phyloP scores from a whole-genome alignment of 768 basidiomycete genomes.

The Strobilomyces echinocephalus region DNA sequence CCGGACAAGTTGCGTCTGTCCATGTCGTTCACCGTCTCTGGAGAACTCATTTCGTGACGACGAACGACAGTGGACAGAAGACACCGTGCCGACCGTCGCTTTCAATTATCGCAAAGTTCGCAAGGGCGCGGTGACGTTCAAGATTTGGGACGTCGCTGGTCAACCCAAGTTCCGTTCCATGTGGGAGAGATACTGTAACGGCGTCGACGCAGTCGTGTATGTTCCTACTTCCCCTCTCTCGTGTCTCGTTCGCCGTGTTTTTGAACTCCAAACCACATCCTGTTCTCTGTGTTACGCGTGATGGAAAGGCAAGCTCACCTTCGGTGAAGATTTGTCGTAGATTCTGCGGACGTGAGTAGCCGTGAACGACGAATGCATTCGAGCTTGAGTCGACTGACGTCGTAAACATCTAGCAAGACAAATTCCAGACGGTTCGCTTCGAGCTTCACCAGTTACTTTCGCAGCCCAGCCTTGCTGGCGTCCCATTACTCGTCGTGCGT shows the following conservation, averaged over 20 bases:
- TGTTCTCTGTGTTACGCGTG: not conserved
- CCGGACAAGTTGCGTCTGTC: conserved; percentile 54
- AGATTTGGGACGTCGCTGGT: conserved; percentile 95
- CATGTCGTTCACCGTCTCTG: not conserved
- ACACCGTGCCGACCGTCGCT: conserved; percentile 93
- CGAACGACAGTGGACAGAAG: conserved; percentile 76
- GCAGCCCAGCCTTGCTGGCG: conserved; percentile 60
- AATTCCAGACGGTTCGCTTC: conserved; percentile 77
- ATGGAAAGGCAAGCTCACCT: conserved; percentile 14
- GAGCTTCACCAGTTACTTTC: conserved; percentile 77
- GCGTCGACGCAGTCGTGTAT: conserved; percentile 89
- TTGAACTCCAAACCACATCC: not conserved
- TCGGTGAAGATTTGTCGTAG: conserved; percentile 76
- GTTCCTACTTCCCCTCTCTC: conserved; percentile 22
- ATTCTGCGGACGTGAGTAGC: conserved; percentile 74
- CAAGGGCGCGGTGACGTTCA: conserved; percentile 86
- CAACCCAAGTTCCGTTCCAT: conserved; percentile 93
- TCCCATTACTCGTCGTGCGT: conserved; percentile 80
- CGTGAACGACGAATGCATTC: not conserved
- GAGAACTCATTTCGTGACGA: not conserved
- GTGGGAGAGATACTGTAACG: conserved; percentile 94
- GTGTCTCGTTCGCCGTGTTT: not conserved
- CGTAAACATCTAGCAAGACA: conserved; percentile 51
- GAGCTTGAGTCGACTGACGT: not conserved
- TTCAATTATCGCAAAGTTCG: conserved; percentile 87